Evolutionary conservation across 495 filamentous ascomycete species (phyloP), one percentile per base, ranked within the genome.

Genomic region (Xylaria palmicola): DNA sequence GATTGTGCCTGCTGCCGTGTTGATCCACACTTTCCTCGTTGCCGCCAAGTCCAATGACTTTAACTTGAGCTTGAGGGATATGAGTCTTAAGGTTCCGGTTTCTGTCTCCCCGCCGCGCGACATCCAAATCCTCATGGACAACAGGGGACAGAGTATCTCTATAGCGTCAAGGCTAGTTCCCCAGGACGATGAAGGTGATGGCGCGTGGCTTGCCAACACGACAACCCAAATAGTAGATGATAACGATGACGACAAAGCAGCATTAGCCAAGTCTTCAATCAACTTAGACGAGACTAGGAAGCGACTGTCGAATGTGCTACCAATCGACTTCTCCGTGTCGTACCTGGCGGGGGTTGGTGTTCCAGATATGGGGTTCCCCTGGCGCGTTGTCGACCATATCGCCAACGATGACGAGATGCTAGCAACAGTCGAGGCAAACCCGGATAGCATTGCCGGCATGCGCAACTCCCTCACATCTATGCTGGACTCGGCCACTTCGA

Each of bases 401-500:
- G 77, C 72, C 3, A 75, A 71, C 39, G 15, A 48, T 12, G 66
- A 71, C 15, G 77, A 80, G 62, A 79, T 81, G 77, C 49, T 81
- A n/a, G 78, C 72, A 5, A 54, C 60, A 9, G 76, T 80, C 7
- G 74, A 81, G 59, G 56, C 65, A 9, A 50, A 34, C 22, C 74
- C 69, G 2, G 54, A 63, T 24, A 43, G n/a, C 5, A 5, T 53
- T 43, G 50, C 29, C 6, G 41, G 59, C 27, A 45, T 39, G 10
- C 17, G 4, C 4, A 24, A 45, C 1, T 81, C 78, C 13, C 80
- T 78, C 78, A 78, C 79, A 9, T 68, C 77, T 0, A 68, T 79
- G 10, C 57, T 80, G 27, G 77, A 81, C 67, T 69, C 78, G 13
- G 78, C 78, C 7, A 80, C 76, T 3, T 81, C 79, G 0, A 63